A percentile compares a stretch with the other conserved stretches of the same genome.
phyloP scores from a whole-genome alignment of 1,284 basidiomycete genomes.

The Naganishia sp. region DNA sequence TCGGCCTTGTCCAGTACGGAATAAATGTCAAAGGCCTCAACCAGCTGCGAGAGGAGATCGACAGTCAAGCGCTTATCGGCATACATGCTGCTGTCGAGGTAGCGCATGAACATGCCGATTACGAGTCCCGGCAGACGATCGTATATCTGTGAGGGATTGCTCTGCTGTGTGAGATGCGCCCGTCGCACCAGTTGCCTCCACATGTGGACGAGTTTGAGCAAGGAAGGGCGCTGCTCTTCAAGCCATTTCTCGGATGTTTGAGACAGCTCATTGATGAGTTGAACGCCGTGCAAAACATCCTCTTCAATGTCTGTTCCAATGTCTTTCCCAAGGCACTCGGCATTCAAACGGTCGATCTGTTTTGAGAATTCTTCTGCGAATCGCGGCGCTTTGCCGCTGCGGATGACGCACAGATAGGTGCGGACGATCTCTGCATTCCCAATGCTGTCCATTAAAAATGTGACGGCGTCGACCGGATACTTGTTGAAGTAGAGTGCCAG shows the following conservation, averaged over 20 bases:
- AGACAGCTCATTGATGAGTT: constrained; percentile 76
- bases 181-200: constrained; percentile 62
- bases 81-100: constrained; percentile 66
- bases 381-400: constrained; percentile 72
- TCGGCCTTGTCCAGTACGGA: constrained; percentile 79
- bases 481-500: constrained; percentile 88
- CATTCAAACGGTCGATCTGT: constrained; percentile 65
- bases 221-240: constrained; percentile 62
- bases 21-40: constrained; percentile 77
- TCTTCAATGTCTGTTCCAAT: constrained; percentile 45
- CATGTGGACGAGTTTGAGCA: constrained; percentile 69
- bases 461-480: constrained; percentile 80
- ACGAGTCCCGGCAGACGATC: constrained; percentile 70
- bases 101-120: constrained; percentile 71
- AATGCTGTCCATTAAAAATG: constrained; percentile 80
- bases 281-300: constrained; percentile 64
- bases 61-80: constrained; percentile 74
- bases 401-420: constrained; percentile 77
- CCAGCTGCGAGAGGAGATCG: constrained; percentile 85
- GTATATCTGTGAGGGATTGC: constrained; percentile 56
- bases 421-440: constrained; percentile 72
- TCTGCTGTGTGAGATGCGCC: constrained; percentile 45
- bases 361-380: constrained; percentile 72
- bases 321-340: constrained; percentile 58
- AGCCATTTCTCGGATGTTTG: constrained; percentile 72